Percentiles rank a stretch among this genome's conserved stretches.
Conservation (phyloP, 306 rosid genomes). For the Heteromeles arbutifolia region DNA sequence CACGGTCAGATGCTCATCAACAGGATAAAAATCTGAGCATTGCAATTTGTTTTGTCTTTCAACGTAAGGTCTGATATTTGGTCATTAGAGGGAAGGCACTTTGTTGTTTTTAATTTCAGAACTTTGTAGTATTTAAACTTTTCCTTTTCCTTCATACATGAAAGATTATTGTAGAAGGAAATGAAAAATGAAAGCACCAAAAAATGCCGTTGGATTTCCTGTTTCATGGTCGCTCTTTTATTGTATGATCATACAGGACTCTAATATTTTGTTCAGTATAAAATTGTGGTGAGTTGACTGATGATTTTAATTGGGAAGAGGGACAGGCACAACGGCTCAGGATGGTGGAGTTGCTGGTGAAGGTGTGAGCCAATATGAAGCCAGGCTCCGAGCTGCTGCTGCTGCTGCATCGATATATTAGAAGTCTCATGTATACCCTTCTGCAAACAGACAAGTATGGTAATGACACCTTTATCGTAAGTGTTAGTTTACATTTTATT, state of each 20-base stretch:
- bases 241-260: background rate
- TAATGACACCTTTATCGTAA: too few species aligned
- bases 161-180: background rate
- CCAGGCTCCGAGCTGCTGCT: constrained; percentile 92
- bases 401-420: constrained; percentile 90
- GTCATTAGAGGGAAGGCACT: background rate
- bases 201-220: background rate
- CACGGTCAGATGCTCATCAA: constrained; percentile 54
- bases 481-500: too few species aligned
- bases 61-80: background rate
- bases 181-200: background rate
- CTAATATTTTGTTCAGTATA: too few species aligned
- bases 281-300: background rate
- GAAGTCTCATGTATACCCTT: too few species aligned
- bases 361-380: constrained; percentile 61
- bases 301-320: constrained; percentile 27
- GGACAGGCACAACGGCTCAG: constrained; percentile 45
- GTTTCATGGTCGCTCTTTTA: background rate
- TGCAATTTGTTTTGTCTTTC: background rate
- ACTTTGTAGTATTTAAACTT: background rate
- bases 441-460: too few species aligned
- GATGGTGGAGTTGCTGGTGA: constrained; percentile 41
- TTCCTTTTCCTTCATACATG: background rate
- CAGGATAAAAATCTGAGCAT: constrained; percentile 43
- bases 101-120: background rate